These are phyloP conservation scores for Betula pendula DNA, from an alignment of 306 rosid species.

Conservation along the genomic window DNA sequence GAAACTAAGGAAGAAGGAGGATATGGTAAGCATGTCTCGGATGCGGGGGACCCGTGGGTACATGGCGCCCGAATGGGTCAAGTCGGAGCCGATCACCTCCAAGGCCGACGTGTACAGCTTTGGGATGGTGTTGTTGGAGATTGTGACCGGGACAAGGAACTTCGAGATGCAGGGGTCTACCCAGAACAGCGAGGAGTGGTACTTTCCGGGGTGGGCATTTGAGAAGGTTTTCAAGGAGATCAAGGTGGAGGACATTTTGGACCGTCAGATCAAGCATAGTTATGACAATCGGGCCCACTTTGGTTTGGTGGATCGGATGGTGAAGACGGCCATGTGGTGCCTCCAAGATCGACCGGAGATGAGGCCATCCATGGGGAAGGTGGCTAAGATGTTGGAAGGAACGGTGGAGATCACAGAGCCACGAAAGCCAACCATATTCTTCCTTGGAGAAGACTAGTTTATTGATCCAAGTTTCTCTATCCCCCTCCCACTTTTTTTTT, in stretches of 20 bases:
- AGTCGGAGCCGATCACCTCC: conserved; percentile 65
- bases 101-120: conserved; percentile 90
- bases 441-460: conserved; percentile 52
- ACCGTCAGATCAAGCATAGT: conserved; percentile 50
- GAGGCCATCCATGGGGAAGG: conserved; percentile 95
- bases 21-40: conserved; percentile 72
- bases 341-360: conserved; percentile 74
- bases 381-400: conserved; percentile 95
- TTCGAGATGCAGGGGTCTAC: conserved; percentile 45
- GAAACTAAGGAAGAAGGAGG: conserved; percentile 73
- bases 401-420: conserved; percentile 78
- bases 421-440: conserved; percentile 74
- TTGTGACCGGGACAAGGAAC: conserved; percentile 71
- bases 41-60: conserved; percentile 89
- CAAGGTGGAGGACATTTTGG: conserved; percentile 74
- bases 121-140: conserved; percentile 84
- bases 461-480: not conserved
- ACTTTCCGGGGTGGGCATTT: conserved; percentile 85
- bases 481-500: too few species aligned
- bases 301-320: conserved; percentile 76
- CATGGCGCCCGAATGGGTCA: conserved; percentile 92
- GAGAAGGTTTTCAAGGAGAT: conserved; percentile 79
- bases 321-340: conserved; percentile 95
- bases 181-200: conserved; percentile 67
- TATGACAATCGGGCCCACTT: conserved; percentile 64